phyloP scores from a whole-genome alignment of 1,284 basidiomycete species.

The Sporisorium reilianum region DNA sequence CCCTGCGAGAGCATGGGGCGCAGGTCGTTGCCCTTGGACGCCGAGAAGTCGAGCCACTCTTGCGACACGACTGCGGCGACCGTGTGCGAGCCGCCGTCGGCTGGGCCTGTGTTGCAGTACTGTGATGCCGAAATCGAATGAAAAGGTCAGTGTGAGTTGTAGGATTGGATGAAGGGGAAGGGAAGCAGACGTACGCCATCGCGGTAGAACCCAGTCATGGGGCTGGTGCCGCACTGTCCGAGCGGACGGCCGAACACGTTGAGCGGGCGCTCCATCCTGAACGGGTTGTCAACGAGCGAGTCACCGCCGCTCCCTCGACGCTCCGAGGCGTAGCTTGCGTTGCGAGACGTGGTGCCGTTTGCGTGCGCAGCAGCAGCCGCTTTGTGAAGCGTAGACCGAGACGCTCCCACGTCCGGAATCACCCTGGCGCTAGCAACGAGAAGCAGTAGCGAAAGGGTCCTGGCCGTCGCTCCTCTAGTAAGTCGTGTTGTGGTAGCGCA shows the following conservation, averaged over 20 bases:
- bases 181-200: conserved; percentile 41
- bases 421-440: conserved; percentile 3
- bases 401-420: conserved; percentile 4
- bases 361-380: conserved; percentile 1
- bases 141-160: not conserved
- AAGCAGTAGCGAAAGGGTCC: conserved; percentile 14
- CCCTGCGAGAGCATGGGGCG: conserved; percentile 51
- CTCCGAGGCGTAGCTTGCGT: conserved; percentile 35
- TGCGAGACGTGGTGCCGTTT: conserved; percentile 23
- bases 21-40: conserved; percentile 57
- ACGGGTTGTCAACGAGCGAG: conserved; percentile 22
- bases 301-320: not conserved
- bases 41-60: conserved; percentile 53
- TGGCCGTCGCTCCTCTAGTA: conserved; percentile 14
- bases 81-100: conserved; percentile 55
- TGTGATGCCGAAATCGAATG: not conserved
- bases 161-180: not conserved
- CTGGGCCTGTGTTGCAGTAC: conserved; percentile 56
- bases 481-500: not conserved
- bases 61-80: conserved; percentile 56
- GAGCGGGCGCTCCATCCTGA: conserved; percentile 52
- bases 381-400: conserved; percentile 22
- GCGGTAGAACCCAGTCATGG: conserved; percentile 58
- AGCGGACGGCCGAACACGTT: conserved; percentile 54
- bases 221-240: conserved; percentile 48